Percentiles rank a stretch among this genome's conserved stretches.
Evolutionary conservation across 805 yeast genomes (phyloP).

Genomic region (Suhomyces prunicola): DNA sequence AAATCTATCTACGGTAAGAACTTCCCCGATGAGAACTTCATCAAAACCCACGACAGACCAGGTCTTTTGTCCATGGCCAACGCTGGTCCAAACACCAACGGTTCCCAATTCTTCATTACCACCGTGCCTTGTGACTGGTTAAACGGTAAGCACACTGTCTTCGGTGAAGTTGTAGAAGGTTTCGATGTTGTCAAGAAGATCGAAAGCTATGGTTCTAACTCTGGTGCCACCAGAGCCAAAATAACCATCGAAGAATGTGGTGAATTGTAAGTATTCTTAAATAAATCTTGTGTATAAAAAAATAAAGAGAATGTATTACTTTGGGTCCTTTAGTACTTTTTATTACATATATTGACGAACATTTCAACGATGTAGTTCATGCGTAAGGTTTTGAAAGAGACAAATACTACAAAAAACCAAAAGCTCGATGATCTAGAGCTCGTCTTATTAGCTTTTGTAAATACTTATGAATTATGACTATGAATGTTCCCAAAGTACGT

Average conservation of each 20-base stretch:
- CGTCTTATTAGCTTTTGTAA: background rate
- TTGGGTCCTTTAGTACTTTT: background rate
- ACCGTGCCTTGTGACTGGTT: conserved; percentile 46
- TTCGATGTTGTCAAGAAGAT: conserved; percentile 24
- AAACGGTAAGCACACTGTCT: conserved; percentile 26
- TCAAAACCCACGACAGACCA: conserved; percentile 69
- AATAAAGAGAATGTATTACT: background rate
- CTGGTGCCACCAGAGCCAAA: conserved; percentile 15
- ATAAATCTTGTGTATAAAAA: background rate
- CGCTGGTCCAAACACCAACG: conserved; percentile 90
- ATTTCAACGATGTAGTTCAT: background rate
- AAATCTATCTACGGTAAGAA: conserved; percentile 75
- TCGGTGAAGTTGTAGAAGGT: conserved; percentile 26
- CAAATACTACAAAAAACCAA: background rate
- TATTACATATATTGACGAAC: background rate
- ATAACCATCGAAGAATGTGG: conserved; percentile 28
- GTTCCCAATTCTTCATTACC: conserved; percentile 87
- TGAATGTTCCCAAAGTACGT: background rate
- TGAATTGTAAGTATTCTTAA: conserved; percentile 12
- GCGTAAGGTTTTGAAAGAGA: background rate
- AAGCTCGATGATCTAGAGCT: background rate
- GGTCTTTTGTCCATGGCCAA: conserved; percentile 91
- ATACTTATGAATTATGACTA: conserved; percentile 2
- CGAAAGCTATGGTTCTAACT: conserved; percentile 21
- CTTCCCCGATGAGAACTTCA: conserved; percentile 66